Base-by-base conservation (phyloP, 352 stramenopile genomes). In the Aphanomyces euteiches region DNA sequence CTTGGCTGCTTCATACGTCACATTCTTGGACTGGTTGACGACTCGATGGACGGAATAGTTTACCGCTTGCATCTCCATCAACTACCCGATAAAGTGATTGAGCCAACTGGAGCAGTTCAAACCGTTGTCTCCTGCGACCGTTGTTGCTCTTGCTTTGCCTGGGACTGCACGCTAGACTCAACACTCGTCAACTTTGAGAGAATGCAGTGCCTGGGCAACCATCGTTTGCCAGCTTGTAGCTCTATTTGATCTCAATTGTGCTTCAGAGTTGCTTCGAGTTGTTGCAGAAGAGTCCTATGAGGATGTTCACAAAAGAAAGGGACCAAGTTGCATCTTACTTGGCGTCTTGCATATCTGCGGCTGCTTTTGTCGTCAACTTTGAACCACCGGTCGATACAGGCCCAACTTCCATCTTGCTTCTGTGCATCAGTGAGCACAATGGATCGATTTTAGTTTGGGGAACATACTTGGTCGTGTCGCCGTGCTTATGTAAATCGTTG, bases 1-100 rank as follows among this genome's bases (percentile, higher is more conserved):
- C 56, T 89, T 90, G 7, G 86, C 84, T 36, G 80, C 58, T 47
- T 89, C 86, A 65, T 90, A 90, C 58, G 82, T 90, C 61, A 92
- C 78, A 43, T 78, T 77, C 57, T 81, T 78, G 12, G 84, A 92
- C 19, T 83, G 77, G 17, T 78, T 72, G 72, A 80, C 77, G 7
- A 92, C 81, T 61, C 90, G 76, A n/a, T 81, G 54, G 13, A 92
- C 66, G 28, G 92, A 76, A 37, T 87, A 76, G 50, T 83, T 78
- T 36, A 91, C 75, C 39, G 85, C 74, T 36, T 66, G 28, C 12
- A n/a, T 38, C 12, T 36, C 58, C 15, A 66, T 28, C 28, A 28
- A 28, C 28, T 28, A 28, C 28, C 28, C 28, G 28, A 28, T 0
- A 28, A 28, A 28, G 28, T 28, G 28, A 28, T 28, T 28, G 28